Evolutionary conservation across 805 yeast genomes (phyloP).

Genomic region (Ogataea methylovora): DNA sequence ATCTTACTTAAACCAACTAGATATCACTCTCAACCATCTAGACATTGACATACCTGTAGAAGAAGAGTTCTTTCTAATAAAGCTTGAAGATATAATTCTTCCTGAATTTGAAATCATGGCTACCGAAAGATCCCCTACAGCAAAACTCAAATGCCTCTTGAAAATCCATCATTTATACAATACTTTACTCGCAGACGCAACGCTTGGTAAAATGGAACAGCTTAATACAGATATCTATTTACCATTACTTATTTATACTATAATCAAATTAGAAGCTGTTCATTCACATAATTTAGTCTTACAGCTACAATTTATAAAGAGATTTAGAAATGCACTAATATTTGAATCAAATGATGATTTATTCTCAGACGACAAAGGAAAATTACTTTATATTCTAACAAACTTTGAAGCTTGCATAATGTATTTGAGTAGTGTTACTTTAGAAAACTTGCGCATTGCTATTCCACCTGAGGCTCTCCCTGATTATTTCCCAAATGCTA

Average conservation of each 20-base stretch:
- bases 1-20: conserved; percentile 15
- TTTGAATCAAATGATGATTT: conserved; percentile 12
- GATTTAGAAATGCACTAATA: conserved; percentile 23
- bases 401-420: conserved; percentile 29
- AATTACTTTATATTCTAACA: conserved; percentile 25
- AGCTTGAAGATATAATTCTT: conserved; percentile 15
- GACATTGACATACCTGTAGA: conserved; percentile 23
- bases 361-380: conserved; percentile 22
- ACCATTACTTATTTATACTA: conserved; percentile 25
- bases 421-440: conserved; percentile 24
- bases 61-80: conserved; percentile 12
- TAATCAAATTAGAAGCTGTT: conserved; percentile 23
- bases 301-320: conserved; percentile 25
- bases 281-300: conserved; percentile 20
- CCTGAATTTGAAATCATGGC: conserved; percentile 25
- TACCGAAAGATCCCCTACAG: conserved; percentile 26
- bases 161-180: conserved; percentile 22
- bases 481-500: conserved; percentile 3
- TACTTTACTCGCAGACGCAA: conserved; percentile 14
- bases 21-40: conserved; percentile 16
- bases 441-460: conserved; percentile 22
- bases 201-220: conserved; percentile 5
- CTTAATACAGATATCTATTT: conserved; percentile 27
- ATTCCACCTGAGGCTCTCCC: conserved; percentile 6
- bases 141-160: conserved; percentile 23